phyloP scores from a whole-genome alignment of 345 rosid genomes.

The Arabis hirsuta region DNA sequence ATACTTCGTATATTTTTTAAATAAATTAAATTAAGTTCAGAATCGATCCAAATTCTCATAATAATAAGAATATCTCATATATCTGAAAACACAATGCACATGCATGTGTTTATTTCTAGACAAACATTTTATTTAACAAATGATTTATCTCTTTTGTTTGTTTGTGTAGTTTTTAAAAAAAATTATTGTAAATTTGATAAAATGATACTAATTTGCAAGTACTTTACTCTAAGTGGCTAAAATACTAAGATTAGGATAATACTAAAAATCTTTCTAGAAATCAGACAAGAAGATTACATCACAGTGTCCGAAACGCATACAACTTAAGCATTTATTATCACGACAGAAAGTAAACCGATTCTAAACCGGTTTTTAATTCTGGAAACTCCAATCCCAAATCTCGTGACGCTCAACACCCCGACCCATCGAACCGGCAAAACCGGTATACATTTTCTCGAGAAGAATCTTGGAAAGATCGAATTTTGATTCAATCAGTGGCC shows the following conservation, averaged over 20 bases:
- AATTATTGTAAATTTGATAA: no score
- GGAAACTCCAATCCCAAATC: constrained; percentile 44
- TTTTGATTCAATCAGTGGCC: constrained; percentile 42
- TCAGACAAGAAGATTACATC: neutral
- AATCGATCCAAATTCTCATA: no score
- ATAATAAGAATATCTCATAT: no score
- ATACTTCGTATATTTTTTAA: no score
- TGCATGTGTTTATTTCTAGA: no score
- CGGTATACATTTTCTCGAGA: constrained; percentile 39
- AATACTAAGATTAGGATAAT: neutral
- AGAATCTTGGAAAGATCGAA: constrained; percentile 43
- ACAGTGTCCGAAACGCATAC: neutral
- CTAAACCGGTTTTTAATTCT: constrained; percentile 34
- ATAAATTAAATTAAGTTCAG: no score
- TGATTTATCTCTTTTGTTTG: no score
- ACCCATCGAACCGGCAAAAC: constrained; percentile 48
- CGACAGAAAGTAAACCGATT: neutral
- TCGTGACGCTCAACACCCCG: constrained; percentile 43
- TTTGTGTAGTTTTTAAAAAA: no score
- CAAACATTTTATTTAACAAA: no score
- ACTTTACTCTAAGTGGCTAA: neutral
- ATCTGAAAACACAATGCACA: no score
- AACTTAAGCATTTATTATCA: constrained; percentile 15
- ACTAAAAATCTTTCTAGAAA: neutral
- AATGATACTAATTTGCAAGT: no score